Conservation (phyloP, 1,284 basidiomycete species). For the Ceratobasidium sp. region DNA sequence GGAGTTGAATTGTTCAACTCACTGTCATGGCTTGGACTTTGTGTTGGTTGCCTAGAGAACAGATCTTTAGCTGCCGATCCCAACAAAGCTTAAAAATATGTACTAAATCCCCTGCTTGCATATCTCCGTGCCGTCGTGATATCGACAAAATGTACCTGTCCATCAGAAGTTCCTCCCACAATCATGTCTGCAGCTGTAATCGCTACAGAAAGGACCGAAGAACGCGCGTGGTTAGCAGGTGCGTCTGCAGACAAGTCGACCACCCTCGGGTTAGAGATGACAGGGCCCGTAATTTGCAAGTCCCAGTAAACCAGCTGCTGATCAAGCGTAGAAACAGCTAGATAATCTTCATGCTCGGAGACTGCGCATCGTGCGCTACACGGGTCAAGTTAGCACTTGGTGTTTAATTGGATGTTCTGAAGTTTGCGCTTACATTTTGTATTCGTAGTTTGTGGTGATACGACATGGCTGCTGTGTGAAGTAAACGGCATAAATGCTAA, state of each 20-base stretch:
- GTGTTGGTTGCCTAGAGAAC: neutral
- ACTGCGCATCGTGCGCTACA: neutral
- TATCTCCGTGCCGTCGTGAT: neutral
- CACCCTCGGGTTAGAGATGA: neutral
- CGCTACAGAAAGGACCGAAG: neutral
- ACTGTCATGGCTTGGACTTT: neutral
- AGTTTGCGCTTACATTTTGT: neutral
- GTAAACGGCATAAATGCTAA: neutral
- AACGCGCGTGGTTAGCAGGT: neutral
- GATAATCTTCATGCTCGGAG: neutral
- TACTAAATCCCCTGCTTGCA: neutral
- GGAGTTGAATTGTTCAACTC: neutral
- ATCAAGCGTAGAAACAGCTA: neutral
- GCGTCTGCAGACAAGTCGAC: no score
- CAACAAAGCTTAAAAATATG: neutral
- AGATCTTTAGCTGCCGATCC: neutral
- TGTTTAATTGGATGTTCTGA: no score
- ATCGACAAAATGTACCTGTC: neutral
- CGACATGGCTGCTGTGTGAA: neutral
- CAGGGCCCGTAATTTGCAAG: neutral
- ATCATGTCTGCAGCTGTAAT: neutral
- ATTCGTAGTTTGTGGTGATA: neutral
- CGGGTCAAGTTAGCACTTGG: neutral
- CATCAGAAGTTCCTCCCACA: neutral
- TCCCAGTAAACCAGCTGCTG: neutral